Base-by-base conservation (phyloP, 2,329 filamentous ascomycete species). In the Acarospora socialis region DNA sequence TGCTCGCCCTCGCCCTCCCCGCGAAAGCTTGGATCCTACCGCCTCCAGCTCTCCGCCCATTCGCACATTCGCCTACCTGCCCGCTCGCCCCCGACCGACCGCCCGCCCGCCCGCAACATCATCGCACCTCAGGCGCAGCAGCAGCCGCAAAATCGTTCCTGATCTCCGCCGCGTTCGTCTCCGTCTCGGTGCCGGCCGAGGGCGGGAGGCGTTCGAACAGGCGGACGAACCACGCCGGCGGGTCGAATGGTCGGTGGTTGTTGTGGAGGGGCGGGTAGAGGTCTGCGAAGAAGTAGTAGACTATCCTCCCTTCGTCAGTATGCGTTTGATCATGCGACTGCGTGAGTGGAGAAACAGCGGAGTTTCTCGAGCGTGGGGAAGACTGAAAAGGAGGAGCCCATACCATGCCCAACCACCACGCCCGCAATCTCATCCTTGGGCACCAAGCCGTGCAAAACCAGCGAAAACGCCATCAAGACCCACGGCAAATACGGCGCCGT, bases 211-310 rank as follows among this genome's bases (percentile, higher is more conserved):
- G 47, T 40, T 77, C 84, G 49, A 93, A 93, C 12, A 95, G 50
- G 24, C 84, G 70, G 36, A 81, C 70, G 87, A 87, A 98, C 77
- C 82, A 94, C 37, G 63, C 60, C 0, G 90, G 90, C 21, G 90
- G 87, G 46, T 93, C 87, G 28, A 98, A 65, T 1, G 90, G 90
- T 34, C 81, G 70, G 31, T 79, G 77, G 12, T 83, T 83, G 41
- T 79, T 75, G 56, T 94, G 81, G 25, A 94, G 69, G 3, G 84
- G 81, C 3, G 90, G 90, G 55, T 93, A 98, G 10, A 98, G 86
- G 53, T 98, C 90, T 37, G 77, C 81, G 56, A 95, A 94, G 61
- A 94, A 98, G 56, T 95, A 98, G 79, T 86, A 95, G 23, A 95
- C 68, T 70, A 34, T 7, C 13, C 30, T 4, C 29, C 27, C 28